Base-by-base conservation (phyloP, 345 rosid genomes). In the Gynandropsis gynandra region DNA sequence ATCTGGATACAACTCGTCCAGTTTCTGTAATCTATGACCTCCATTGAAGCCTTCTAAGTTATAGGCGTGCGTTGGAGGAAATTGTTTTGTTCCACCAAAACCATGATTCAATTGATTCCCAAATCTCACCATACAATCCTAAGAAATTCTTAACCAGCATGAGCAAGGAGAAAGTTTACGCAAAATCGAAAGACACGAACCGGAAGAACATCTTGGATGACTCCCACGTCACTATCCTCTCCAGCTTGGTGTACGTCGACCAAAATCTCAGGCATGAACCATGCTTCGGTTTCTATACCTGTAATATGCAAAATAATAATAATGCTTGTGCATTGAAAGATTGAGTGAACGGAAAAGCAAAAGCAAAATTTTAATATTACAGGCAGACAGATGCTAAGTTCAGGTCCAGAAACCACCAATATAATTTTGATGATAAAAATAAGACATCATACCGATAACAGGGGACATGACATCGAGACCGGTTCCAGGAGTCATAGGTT, bases 401-500 rank as follows among this genome's bases (percentile, higher is more conserved):
- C 21, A 52, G 5, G 24, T 21, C 16, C 4, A 42, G 33, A 29
- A 29, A 29, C 47, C n/a, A 47, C 16, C 27, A 17, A 2, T 56
- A 20, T 56, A 42, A 8, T 46, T 57, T 15, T 35, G 5, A 16
- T 6, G 15, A 32, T 49, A 16, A 5, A 6, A 48, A 29, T 27
- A 50, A 42, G 16, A 31, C n/a, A 53, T 5, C 3, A 16, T 42
- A 92, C 89, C 95, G 75, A 81, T 65, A 48, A 71, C 95, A 58
- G 98, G 96, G 59, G 98, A 92, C 95, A 87, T 85, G 52, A 68
- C 66, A 75, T 92, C 93, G 14, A 79, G 81, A 68, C 96, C 89
- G 6, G 67, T 67, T 61, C 71, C 71, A n/a, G 98, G 98, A 14
- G 96, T 92, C 98, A 92, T 92, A 37, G 92, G 96, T 65, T 92